Conservation (phyloP, 495 filamentous ascomycete genomes). For the Annulohypoxylon stygium region DNA sequence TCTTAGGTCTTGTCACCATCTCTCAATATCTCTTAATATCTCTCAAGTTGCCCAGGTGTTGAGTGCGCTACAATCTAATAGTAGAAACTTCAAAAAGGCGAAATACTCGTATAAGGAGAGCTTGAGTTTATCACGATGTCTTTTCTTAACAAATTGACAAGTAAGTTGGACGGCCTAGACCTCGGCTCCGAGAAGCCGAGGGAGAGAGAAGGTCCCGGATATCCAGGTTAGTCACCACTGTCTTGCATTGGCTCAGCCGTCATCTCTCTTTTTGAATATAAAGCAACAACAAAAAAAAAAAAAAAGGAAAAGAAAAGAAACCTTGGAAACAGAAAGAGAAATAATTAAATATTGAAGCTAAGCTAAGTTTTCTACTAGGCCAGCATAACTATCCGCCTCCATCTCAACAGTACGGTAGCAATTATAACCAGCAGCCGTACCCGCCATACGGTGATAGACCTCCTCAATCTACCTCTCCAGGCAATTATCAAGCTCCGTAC, state of each 20-base stretch:
- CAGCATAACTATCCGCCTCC: conserved; percentile 44
- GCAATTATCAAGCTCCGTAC: conserved; percentile 41
- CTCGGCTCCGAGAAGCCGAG: conserved; percentile 40
- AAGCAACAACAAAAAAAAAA: too few species aligned
- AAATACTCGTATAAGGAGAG: neutral
- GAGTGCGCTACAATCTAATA: neutral
- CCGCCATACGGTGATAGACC: conserved; percentile 32
- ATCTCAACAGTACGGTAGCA: conserved; percentile 44
- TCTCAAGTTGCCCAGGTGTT: neutral
- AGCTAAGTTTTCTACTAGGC: conserved; percentile 22
- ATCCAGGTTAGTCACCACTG: conserved; percentile 31
- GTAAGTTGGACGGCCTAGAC: conserved; percentile 47
- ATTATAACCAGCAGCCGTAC: conserved; percentile 27
- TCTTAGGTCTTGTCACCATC: neutral
- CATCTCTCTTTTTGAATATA: neutral
- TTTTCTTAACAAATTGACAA: conserved; percentile 47
- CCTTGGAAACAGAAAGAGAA: too few species aligned
- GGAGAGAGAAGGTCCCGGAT: conserved; percentile 16
- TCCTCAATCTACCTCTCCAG: conserved; percentile 10
- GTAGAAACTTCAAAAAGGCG: neutral
- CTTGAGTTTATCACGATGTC: conserved; percentile 31
- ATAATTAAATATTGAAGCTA: too few species aligned
- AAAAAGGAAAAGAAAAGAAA: too few species aligned
- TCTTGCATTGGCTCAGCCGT: neutral
- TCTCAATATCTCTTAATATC: conserved; percentile 1